Base-by-base conservation (phyloP, 768 basidiomycete genomes). In the Lactarius quietus region DNA sequence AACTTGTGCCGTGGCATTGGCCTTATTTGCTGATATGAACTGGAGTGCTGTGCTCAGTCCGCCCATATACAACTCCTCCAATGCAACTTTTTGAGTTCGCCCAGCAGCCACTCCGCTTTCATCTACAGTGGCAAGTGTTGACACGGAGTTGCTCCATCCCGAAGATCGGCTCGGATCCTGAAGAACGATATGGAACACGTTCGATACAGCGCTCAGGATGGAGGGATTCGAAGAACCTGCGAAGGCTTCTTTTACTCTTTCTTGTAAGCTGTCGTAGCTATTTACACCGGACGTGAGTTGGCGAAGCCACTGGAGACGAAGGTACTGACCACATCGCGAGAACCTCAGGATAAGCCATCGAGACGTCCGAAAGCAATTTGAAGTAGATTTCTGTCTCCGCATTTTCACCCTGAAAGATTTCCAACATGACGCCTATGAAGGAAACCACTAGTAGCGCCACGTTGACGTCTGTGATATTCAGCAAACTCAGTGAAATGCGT, bases 371-470 rank as follows among this genome's bases (percentile, higher is more conserved):
- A 35, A 97, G 80, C 36, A 96, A 73, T 55, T 81, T 81, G 74
- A 89, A 95, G 53, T 95, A 74, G 45, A 95, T 87, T 73, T 92
- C 85, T 2, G 87, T 88, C 76, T 97, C 95, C 1, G 81, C 79
- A 68, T 92, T 90, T 67, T 93, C 90, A 3, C 88, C 86, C 71
- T 92, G 87, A 1, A 90, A 87, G 8, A 84, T 88, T 52, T 79
- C 78, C 17, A 95, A 79, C 75, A 95, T 90, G 1, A 89, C 86
- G 3, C 85, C 85, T 43, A 87, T 79, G 71, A 95, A 89, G 1
- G 92, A 89, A 48, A 86, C 83, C 6, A 86, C 80, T 12, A 95
- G 81, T 10, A 96, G 78, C 1, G 92, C 92, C 6, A 82, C 83
- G 17, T 80, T 83, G 56, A 78, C 73, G 68, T 94, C 89, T 9